Conservation (phyloP, 768 basidiomycete genomes). For the Kwoniella newhampshirensis region DNA sequence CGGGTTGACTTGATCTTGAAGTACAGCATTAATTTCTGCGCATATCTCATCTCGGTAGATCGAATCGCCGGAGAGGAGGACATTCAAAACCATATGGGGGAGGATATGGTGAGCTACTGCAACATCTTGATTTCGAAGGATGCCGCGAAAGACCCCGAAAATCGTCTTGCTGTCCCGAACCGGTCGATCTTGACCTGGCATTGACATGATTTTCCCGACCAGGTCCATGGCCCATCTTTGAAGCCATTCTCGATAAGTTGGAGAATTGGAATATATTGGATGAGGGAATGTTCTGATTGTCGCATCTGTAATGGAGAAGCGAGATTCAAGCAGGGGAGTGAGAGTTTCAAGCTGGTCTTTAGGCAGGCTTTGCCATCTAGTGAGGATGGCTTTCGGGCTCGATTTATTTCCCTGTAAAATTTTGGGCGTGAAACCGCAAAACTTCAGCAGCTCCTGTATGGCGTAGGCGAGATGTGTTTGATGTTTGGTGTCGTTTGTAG, state of each 20-base stretch:
- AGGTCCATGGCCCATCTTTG: constrained; percentile 83
- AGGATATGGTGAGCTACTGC: constrained; percentile 88
- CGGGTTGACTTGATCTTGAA: constrained; percentile 78
- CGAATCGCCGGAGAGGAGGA: constrained; percentile 72
- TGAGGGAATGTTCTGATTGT: constrained; percentile 55
- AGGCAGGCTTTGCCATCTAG: constrained; percentile 74
- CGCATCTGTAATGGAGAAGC: constrained; percentile 57
- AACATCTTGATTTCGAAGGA: constrained; percentile 79
- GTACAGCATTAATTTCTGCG: constrained; percentile 72
- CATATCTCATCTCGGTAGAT: constrained; percentile 65
- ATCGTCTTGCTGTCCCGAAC: constrained; percentile 61
- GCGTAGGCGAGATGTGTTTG: constrained; percentile 85
- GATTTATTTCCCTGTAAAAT: constrained; percentile 62
- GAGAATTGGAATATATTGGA: constrained; percentile 74
- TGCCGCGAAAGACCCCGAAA: constrained; percentile 74
- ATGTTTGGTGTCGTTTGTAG: constrained; percentile 89
- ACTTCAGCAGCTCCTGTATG: constrained; percentile 83
- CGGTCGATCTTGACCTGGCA: constrained; percentile 46
- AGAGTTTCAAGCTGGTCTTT: constrained; percentile 82
- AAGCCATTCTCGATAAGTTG: constrained; percentile 95
- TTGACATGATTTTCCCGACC: constrained; percentile 58
- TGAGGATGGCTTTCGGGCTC: constrained; percentile 67
- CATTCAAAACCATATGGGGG: constrained; percentile 85
- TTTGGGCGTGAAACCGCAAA: constrained; percentile 80
- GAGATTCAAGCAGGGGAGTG: constrained; percentile 70